Percentiles rank a stretch among this genome's conserved stretches.
Conservation (phyloP, 495 filamentous ascomycete species). For the Xylaria palmicola region DNA sequence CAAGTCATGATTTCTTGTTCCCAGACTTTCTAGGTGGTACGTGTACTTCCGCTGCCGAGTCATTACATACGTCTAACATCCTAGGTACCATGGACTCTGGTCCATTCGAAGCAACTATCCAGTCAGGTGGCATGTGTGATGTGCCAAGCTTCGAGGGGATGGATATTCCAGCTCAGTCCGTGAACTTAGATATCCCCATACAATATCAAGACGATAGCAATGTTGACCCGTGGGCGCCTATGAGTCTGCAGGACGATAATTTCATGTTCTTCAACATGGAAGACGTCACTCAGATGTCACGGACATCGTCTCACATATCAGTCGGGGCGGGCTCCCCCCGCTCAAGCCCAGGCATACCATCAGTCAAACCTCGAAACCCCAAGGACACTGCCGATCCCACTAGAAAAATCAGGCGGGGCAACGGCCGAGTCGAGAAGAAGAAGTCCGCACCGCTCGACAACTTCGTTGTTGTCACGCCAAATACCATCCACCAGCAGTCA, state of each 20-base stretch:
- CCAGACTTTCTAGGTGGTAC: slow-evolving; percentile 21
- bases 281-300: slow-evolving; percentile 30
- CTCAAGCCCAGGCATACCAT: slow-evolving; percentile 34
- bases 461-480: slow-evolving; percentile 50
- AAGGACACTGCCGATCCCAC: slow-evolving; percentile 25
- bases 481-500: slow-evolving; percentile 41
- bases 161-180: slow-evolving; percentile 15
- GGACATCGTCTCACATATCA: slow-evolving; percentile 31
- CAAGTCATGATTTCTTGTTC: slow-evolving; percentile 23
- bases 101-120: slow-evolving; percentile 24
- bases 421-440: slow-evolving; percentile 35
- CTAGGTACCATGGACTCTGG: slow-evolving; percentile 17
- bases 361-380: slow-evolving; percentile 30
- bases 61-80: background rate
- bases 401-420: slow-evolving; percentile 34
- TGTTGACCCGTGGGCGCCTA: slow-evolving; percentile 40
- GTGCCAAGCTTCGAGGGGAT: slow-evolving; percentile 22
- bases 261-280: slow-evolving; percentile 36
- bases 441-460: slow-evolving; percentile 36
- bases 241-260: slow-evolving; percentile 31
- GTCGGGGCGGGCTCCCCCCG: slow-evolving; percentile 21
- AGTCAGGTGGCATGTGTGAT: slow-evolving; percentile 18
- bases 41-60: slow-evolving; percentile 1
- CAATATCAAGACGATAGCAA: slow-evolving; percentile 31
- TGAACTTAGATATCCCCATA: slow-evolving; percentile 34